Evolutionary conservation across 768 basidiomycete species (phyloP).

Genomic region (Kwoniella sp.): DNA sequence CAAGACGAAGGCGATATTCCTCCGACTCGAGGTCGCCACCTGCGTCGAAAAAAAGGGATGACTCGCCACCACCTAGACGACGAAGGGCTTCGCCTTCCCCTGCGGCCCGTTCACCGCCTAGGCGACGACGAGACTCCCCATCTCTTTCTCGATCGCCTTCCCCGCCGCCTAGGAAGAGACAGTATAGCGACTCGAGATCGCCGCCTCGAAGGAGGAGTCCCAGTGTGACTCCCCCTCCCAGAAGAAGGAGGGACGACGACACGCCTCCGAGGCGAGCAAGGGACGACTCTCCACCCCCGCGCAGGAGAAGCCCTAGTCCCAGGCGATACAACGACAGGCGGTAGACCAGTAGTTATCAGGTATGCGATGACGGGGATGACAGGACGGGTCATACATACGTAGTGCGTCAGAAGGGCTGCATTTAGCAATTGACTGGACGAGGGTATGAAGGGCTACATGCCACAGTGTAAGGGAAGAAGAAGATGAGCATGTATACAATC

Average conservation of each 20-base stretch:
- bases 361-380: no score
- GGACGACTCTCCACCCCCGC: neutral
- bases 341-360: neutral
- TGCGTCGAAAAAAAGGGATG: constrained; percentile 5
- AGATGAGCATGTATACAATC: no score
- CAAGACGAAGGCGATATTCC: constrained; percentile 26
- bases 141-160: constrained; percentile 22
- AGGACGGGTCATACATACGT: no score
- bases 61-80: constrained; percentile 24
- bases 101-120: constrained; percentile 21
- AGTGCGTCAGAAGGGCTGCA: no score
- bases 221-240: neutral
- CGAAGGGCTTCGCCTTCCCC: constrained; percentile 27
- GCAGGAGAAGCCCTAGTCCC: constrained; percentile 5
- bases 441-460: no score
- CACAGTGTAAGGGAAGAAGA: no score
- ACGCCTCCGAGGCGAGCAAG: neutral
- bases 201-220: no score
- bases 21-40: constrained; percentile 33
- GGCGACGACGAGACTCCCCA: constrained; percentile 13
- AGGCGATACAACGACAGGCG: constrained; percentile 6
- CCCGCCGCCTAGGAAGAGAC: constrained; percentile 23
- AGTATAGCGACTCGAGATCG: neutral
- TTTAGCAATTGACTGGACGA: no score
- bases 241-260: neutral